phyloP scores from a whole-genome alignment of 805 yeast genomes.

The Yamadazyma scolyti region DNA sequence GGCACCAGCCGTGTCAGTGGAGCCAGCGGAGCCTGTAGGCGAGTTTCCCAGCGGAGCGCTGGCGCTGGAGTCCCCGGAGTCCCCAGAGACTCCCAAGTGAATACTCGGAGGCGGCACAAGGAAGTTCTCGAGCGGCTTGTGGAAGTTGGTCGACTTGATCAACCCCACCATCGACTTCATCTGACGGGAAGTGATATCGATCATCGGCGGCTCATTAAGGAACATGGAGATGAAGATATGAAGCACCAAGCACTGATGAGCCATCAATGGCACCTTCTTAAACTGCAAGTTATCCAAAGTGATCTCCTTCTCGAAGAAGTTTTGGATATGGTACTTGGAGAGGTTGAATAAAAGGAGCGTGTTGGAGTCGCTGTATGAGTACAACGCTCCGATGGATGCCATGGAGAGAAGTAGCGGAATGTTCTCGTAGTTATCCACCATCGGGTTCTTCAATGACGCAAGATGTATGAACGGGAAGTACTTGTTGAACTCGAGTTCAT shows the following conservation, averaged over 20 bases:
- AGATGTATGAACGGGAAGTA: slow-evolving; percentile 84
- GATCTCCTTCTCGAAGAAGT: slow-evolving; percentile 53
- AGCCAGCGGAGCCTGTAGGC: no score
- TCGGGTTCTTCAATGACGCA: slow-evolving; percentile 46
- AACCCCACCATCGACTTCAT: slow-evolving; percentile 52
- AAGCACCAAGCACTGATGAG: slow-evolving; percentile 52
- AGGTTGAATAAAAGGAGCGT: slow-evolving; percentile 69
- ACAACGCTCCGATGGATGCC: slow-evolving; percentile 87
- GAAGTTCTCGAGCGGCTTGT: slow-evolving; percentile 46
- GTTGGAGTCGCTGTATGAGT: slow-evolving; percentile 74
- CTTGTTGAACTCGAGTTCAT: slow-evolving; percentile 71
- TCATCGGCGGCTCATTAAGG: slow-evolving; percentile 49
- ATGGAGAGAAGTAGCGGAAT: slow-evolving; percentile 72
- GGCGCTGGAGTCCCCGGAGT: slow-evolving; percentile 15
- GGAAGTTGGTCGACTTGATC: slow-evolving; percentile 49
- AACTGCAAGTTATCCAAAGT: slow-evolving; percentile 43
- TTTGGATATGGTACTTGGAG: slow-evolving; percentile 63
- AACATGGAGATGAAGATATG: slow-evolving; percentile 57
- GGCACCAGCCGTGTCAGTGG: slow-evolving; percentile 1
- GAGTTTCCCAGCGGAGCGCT: slow-evolving; percentile 18
- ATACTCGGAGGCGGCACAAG: slow-evolving; percentile 35
- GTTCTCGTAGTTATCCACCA: slow-evolving; percentile 41
- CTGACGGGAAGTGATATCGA: slow-evolving; percentile 49
- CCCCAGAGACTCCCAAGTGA: no score
- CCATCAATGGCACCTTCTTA: slow-evolving; percentile 54